Evolutionary conservation across 176 grass and related monocot species (phyloP), one percentile per base, ranked within the genome.

Genomic region (Microstegium vimineum): DNA sequence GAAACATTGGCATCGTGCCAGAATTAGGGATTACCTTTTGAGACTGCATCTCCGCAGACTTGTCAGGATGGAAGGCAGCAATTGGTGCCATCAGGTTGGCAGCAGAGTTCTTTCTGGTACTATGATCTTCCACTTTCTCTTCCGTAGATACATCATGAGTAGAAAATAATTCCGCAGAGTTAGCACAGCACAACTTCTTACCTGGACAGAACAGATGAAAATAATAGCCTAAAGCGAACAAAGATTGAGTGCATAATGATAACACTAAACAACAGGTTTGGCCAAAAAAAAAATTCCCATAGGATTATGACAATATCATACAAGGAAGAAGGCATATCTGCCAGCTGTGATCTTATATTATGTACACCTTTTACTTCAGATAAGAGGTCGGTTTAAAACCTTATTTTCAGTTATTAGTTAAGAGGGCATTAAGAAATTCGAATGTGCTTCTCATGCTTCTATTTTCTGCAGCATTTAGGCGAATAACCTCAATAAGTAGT

Each of bases 321-420:
- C 18, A 33, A 54, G 28, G 49, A 16, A 47, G 17, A 57, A 38
- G 46, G 57, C 62, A 41, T 64, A 63, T 77, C 52, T 7, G 54
- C 23, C 22, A 47, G 34, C 34, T 68, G 60, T 22, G 15, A 75
- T 69, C 17, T n/a, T n/a, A n/a, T n/a, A n/a, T 71, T 87, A 20
- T 35, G 15, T 45, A 63, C 59, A 79, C 34, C 13, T 10, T 83
- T 72, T 72, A n/a, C 82, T 84, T 59, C 36, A 32, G 59, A 23
- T 33, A 77, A 77, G 23, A 86, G 13, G 71, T 84, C 3, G 6
- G 17, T 27, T 75, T 75, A 15, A 86, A 45, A 67, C 28, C 63
- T 46, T 76, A 70, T 45, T 69, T 76, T 76, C 42, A 71, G 36
- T 82, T 51, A 77, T 38, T 9, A 73, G 43, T 64, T 82, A 69